These are phyloP conservation scores for Phytophthora sp. DNA, from an alignment of 352 stramenopile species.

Conservation along the genomic window DNA sequence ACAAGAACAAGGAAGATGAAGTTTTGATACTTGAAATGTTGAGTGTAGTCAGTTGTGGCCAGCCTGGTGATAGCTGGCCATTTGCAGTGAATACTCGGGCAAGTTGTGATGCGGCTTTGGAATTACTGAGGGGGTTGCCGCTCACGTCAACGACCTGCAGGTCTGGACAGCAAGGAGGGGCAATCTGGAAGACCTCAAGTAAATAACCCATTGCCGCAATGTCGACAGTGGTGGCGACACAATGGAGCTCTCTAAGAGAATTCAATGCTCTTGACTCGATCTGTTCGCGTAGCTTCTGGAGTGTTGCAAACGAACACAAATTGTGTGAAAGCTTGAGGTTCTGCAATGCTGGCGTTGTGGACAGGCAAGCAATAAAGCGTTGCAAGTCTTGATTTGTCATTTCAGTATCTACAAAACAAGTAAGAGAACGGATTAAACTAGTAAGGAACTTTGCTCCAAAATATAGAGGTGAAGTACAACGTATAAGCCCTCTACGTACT, in stretches of 20 bases:
- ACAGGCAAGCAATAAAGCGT: slow-evolving; percentile 56
- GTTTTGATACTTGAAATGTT: slow-evolving; percentile 36
- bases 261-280: slow-evolving; percentile 20
- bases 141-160: slow-evolving; percentile 31
- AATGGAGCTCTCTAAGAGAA: slow-evolving; percentile 39
- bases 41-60: slow-evolving; percentile 25
- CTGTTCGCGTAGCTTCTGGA: slow-evolving; percentile 39
- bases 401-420: slow-evolving; percentile 18
- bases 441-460: no score
- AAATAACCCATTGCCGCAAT: slow-evolving; percentile 25
- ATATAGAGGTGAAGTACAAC: background rate
- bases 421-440: no score
- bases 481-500: slow-evolving; percentile 26
- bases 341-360: slow-evolving; percentile 30
- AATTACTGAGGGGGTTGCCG: slow-evolving; percentile 30
- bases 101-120: slow-evolving; percentile 22
- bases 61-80: background rate
- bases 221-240: slow-evolving; percentile 43
- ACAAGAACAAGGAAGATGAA: background rate
- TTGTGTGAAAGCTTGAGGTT: slow-evolving; percentile 52
- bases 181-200: slow-evolving; percentile 26
- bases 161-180: slow-evolving; percentile 13
- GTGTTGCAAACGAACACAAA: slow-evolving; percentile 36
- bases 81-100: slow-evolving; percentile 15
- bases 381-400: slow-evolving; percentile 68